These are phyloP conservation scores for Casuarina cunninghamiana DNA, from an alignment of 306 rosid genomes.

Conservation along the genomic window DNA sequence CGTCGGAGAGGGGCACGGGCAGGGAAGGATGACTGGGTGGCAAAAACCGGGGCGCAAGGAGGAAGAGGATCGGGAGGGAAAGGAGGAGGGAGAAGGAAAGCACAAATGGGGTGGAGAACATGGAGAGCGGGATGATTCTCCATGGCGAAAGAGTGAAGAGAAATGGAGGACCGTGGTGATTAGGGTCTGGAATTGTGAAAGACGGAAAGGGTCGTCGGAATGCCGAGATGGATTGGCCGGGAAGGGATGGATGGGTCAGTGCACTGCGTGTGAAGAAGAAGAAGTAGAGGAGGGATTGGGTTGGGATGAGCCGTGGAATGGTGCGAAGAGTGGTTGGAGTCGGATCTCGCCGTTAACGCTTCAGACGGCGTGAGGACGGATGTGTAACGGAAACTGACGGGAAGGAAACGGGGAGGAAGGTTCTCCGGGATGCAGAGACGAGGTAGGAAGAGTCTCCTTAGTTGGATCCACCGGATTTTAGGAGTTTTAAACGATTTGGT, in stretches of 20 bases:
- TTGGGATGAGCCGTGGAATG: too few species aligned
- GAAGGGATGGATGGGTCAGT: too few species aligned
- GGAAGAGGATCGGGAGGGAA: constrained; percentile 68
- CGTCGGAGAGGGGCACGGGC: constrained; percentile 65
- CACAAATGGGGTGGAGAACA: constrained; percentile 67
- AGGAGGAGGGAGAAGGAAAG: constrained; percentile 69
- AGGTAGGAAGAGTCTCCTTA: too few species aligned
- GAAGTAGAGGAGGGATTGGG: too few species aligned
- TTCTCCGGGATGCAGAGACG: neutral
- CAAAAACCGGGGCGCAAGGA: constrained; percentile 64
- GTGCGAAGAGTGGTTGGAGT: too few species aligned
- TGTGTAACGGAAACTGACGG: neutral
- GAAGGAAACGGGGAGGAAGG: neutral
- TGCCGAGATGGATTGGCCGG: too few species aligned
- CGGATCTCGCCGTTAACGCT: too few species aligned
- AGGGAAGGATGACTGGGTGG: constrained; percentile 40
- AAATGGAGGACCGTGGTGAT: neutral
- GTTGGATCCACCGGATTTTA: too few species aligned
- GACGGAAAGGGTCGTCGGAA: neutral
- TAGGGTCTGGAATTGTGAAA: constrained; percentile 16
- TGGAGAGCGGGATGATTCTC: constrained; percentile 39
- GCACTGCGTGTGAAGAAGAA: too few species aligned
- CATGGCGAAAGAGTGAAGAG: neutral
- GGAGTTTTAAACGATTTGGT: too few species aligned
- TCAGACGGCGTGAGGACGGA: too few species aligned